phyloP scores from a whole-genome alignment of 805 yeast genomes.

The Torulaspora microellipsoides region DNA sequence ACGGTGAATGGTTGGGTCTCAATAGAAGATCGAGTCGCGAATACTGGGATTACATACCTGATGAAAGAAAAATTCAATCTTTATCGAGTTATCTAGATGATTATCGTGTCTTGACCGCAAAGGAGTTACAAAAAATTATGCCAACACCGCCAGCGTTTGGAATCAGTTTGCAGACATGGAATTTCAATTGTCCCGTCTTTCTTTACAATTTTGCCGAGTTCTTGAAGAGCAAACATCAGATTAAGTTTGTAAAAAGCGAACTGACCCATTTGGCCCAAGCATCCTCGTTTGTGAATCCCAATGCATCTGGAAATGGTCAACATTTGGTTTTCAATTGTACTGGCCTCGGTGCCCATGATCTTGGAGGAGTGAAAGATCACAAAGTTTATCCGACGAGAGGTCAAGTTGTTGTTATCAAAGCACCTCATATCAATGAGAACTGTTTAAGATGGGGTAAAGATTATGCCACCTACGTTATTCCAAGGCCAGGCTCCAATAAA shows the following conservation, averaged over 20 bases:
- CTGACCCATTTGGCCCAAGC: slow-evolving; percentile 57
- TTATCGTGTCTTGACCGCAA: slow-evolving; percentile 36
- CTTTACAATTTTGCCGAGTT: slow-evolving; percentile 44
- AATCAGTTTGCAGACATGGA: slow-evolving; percentile 52
- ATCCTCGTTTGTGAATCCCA: slow-evolving; percentile 22
- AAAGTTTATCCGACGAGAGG: slow-evolving; percentile 72
- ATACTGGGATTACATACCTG: slow-evolving; percentile 50
- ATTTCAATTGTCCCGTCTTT: slow-evolving; percentile 67
- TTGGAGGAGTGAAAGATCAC: slow-evolving; percentile 63
- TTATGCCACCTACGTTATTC: slow-evolving; percentile 64
- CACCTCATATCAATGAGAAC: slow-evolving; percentile 63
- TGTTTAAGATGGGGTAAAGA: slow-evolving; percentile 56
- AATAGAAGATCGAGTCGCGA: slow-evolving; percentile 54
- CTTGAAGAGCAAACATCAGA: slow-evolving; percentile 43
- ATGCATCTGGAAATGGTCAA: slow-evolving; percentile 32
- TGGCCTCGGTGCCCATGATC: slow-evolving; percentile 60
- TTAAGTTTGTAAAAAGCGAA: slow-evolving; percentile 44
- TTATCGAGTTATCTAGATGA: slow-evolving; percentile 47
- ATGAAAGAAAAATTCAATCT: slow-evolving; percentile 44
- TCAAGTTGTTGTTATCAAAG: slow-evolving; percentile 67
- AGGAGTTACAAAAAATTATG: slow-evolving; percentile 30
- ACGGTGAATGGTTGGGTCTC: slow-evolving; percentile 43
- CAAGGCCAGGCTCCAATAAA: slow-evolving; percentile 62
- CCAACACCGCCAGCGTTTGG: slow-evolving; percentile 56
- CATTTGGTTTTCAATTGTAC: slow-evolving; percentile 66